These are phyloP conservation scores for Phaffomyces opuntiae DNA, from an alignment of 805 yeast species.

Conservation along the genomic window DNA sequence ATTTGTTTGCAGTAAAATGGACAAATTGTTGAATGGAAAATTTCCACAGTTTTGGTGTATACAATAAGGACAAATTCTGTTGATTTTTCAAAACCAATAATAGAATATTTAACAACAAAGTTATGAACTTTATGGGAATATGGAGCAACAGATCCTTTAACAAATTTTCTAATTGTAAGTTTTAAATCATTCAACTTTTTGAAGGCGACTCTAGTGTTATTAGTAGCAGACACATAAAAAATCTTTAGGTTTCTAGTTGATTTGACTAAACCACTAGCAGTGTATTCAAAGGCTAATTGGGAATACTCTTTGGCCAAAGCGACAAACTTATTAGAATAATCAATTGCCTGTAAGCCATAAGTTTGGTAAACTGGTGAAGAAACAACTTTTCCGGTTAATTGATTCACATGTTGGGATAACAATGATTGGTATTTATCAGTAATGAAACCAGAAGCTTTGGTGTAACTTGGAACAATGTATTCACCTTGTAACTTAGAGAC, in stretches of 20 bases:
- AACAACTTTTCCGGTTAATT: constrained; percentile 1
- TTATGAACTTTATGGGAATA: neutral
- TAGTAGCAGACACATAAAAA: neutral
- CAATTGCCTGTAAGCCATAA: neutral
- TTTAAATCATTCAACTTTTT: neutral
- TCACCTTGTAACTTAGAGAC: constrained; percentile 1
- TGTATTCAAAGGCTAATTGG: neutral
- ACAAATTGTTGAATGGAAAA: neutral
- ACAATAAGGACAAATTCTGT: neutral
- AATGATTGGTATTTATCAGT: constrained; percentile 10
- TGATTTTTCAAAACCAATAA: neutral
- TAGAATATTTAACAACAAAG: neutral
- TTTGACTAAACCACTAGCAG: neutral
- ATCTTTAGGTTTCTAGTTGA: neutral
- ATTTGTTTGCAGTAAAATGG: constrained; percentile 1
- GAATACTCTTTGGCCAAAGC: neutral
- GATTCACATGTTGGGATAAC: constrained; percentile 10
- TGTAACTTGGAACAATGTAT: constrained; percentile 9
- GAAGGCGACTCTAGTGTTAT: neutral
- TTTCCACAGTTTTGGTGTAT: no score
- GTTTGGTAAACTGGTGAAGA: constrained; percentile 6
- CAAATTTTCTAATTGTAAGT: neutral
- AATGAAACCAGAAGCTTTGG: neutral
- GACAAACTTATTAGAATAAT: neutral
- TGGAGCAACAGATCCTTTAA: neutral